Evolutionary conservation across 495 filamentous ascomycete species (phyloP).

Genomic region (Neurospora sp.): DNA sequence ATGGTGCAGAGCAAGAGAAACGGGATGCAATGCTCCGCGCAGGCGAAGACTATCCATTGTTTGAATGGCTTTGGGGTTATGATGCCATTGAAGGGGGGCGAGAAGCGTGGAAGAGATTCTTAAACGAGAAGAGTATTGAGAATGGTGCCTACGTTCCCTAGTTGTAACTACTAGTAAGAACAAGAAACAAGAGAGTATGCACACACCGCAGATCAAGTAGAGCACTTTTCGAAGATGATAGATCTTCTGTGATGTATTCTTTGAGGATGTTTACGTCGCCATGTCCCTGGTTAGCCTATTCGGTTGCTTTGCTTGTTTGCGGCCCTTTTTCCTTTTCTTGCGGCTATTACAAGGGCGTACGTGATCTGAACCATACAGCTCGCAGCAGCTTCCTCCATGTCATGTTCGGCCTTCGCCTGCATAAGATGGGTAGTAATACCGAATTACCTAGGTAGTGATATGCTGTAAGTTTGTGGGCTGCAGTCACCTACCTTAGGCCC

Average conservation of each 20-base stretch:
- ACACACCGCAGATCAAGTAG: too few relatives aligned
- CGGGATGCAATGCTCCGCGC: constrained; percentile 2
- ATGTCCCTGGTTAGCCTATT: not conserved
- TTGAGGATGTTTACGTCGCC: constrained; percentile 1
- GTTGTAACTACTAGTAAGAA: too few relatives aligned
- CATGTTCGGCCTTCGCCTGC: constrained; percentile 1
- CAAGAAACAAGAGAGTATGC: too few relatives aligned
- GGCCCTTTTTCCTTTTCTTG: constrained; percentile 1
- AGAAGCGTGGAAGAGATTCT: constrained; percentile 1
- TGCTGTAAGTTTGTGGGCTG: too few relatives aligned
- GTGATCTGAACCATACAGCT: constrained; percentile 1
- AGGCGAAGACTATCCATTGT: not conserved
- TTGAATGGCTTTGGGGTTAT: constrained; percentile 7
- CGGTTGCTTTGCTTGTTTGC: constrained; percentile 1
- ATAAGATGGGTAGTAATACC: constrained; percentile 3
- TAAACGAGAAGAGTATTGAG: constrained; percentile 1
- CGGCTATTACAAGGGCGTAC: constrained; percentile 1
- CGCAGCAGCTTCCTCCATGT: not conserved
- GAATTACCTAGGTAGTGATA: not conserved
- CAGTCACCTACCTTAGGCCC: too few relatives aligned
- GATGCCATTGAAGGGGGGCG: not conserved
- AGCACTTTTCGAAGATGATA: not conserved
- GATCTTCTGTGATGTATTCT: not conserved
- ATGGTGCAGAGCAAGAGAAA: constrained; percentile 2
- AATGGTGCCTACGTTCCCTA: not conserved